Base-by-base conservation (phyloP, 352 stramenopile species). In the Phytophthora hybrid region DNA sequence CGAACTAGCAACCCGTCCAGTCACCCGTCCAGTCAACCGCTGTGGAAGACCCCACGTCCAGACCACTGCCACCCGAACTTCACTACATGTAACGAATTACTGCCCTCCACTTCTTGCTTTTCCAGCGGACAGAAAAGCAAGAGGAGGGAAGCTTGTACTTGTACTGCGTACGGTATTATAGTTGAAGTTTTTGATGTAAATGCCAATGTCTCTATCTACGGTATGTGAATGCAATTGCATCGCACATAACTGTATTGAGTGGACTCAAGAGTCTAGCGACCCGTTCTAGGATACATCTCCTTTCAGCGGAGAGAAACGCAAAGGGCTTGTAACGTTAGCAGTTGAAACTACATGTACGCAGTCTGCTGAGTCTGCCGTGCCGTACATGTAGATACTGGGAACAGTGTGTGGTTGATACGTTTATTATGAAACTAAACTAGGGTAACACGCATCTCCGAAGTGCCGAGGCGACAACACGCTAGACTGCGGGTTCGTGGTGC, bases 391-490 rank as follows among this genome's bases (percentile, higher is more conserved):
- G 29, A 8, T 31, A 31, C 29, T 31, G 29, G 26, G 26, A 7
- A 31, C 29, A n/a, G 13, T 32, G 26, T 34, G 70, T 66, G 37
- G 63, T 63, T 73, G 70, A 74, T 74, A 78, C 63, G 54, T 78
- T 78, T 78, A 78, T 74, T 77, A 76, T 61, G 41, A 46, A 64
- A 74, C 55, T 66, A 62, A 46, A 66, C 21, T 19, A 54, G 67
- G 47, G 55, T 59, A 66, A 77, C 69, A 80, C 55, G 68, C 69
- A 74, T 66, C 52, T 70, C 60, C 37, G 39, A 63, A 57, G 63
- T 64, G 49, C 59, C 64, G 9, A 52, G 49, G 51, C 49, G 51
- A 63, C 34, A 70, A 34, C 69, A 74, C 60, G 62, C 57, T 79
- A 67, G 19, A 60, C 34, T 69, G 49, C 49, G 21, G 44, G 23